Evolutionary conservation across 1,284 basidiomycete species (phyloP).

Genomic region (Boletus putidus): DNA sequence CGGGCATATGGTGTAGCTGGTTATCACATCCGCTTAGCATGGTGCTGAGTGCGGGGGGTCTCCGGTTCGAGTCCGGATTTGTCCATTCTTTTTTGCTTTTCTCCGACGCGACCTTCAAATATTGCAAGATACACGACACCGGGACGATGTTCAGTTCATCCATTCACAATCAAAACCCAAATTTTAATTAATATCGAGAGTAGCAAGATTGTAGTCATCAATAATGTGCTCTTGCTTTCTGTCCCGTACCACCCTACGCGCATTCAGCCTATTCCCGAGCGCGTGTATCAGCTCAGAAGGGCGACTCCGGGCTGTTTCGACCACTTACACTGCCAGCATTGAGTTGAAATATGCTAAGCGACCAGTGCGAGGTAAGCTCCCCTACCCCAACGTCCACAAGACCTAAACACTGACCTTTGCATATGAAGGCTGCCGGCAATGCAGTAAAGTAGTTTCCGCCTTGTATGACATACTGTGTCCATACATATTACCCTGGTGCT

Average conservation of each 20-base stretch:
- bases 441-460: neutral
- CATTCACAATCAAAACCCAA: too few species aligned
- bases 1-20: constrained; percentile 51
- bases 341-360: constrained; percentile 19
- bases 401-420: constrained; percentile 5
- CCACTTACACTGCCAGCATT: constrained; percentile 24
- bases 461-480: constrained; percentile 4
- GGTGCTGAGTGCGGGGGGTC: constrained; percentile 39
- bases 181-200: constrained; percentile 11
- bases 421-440: constrained; percentile 2
- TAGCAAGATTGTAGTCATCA: constrained; percentile 4
- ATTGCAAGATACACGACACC: too few species aligned
- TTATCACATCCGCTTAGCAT: constrained; percentile 53
- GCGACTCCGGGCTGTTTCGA: neutral
- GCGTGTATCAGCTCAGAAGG: neutral
- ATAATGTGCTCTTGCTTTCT: constrained; percentile 3
- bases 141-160: too few species aligned
- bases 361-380: neutral
- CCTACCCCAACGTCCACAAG: neutral
- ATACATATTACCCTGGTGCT: neutral
- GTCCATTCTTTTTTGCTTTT: constrained; percentile 25
- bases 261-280: constrained; percentile 15
- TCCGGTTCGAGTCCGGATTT: constrained; percentile 46
- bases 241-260: constrained; percentile 13
- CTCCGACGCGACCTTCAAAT: too few species aligned